Base-by-base conservation (phyloP, 1,284 basidiomycete species). In the Psilocybe mexicana region DNA sequence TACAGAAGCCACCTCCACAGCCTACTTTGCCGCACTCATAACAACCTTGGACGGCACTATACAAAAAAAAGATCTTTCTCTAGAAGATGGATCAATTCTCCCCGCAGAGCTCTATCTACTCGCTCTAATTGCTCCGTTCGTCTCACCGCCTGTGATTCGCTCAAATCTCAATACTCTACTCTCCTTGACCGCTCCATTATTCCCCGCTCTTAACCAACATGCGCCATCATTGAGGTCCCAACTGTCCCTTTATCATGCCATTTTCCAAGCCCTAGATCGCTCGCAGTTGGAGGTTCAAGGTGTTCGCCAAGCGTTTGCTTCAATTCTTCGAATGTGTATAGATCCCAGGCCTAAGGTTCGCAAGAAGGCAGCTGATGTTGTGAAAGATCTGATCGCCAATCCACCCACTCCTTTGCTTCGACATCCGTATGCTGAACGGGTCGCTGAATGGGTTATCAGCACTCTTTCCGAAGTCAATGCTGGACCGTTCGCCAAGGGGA, bases 291-390 rank as follows among this genome's bases (percentile, higher is more conserved):
- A 84, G 66, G 77, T 76, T 61, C 86, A 79, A 67, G 87, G 76
- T 72, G 82, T 91, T 65, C 85, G 91, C 47, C 88, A 93, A 69
- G 79, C 84, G 1, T 94, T 92, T 74, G 86, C 87, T 35, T 86
- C 87, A 24, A 78, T 96, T 48, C 78, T 99, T 48, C 87, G 92
- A 59, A 77, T 98, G 51, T 90, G 87, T 65, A 79, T 94, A 51
- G 96, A 99, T 76, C 83, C 88, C 1, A 80, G 96, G 46, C 96
- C 97, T 38, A 98, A 99, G 77, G 94, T 99, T 48, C 86, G 97
- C 57, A 95, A 88, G 74, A 86, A 89, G 63, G 95, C 96, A 7
- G 90, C 91, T 56, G 94, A 98, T 65, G 84, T 93, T 24, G 82
- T 99, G 43, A 82, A 82, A 62, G 88, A 92, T 63, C 80, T 95